Evolutionary conservation across 768 basidiomycete species (phyloP), one percentile per base, ranked within the genome.

Genomic region (Xerocomus potaroensis): DNA sequence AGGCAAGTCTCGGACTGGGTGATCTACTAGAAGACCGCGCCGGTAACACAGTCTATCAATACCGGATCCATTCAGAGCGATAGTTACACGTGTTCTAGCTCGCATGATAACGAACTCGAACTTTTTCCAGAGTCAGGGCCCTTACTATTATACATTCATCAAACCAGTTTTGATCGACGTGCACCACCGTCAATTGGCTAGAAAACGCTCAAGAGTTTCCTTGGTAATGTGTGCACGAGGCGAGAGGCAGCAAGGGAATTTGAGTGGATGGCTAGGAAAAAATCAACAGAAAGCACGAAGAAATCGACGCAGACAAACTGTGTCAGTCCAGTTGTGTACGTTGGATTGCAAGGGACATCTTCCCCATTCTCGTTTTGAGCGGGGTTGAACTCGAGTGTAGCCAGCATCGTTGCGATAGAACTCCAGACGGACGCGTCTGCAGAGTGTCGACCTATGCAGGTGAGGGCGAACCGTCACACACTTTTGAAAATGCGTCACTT

Each of bases 221-320:
- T 46, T 42, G n/a, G 18, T 47, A 18, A 43, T 15, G 10, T 49
- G 47, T 21, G 44, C 29, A 5, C 52, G 48, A 26, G 42, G 48
- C 11, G 37, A 21, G 40, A 56, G 38, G 18, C 16, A 27, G 26
- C 54, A 56, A 15, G 54, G 52, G 22, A 50, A 55, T 23, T 32
- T 31, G 15, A 29, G n/a, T 4, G 41, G 40, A 24, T 33, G 24
- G 8, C 52, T 43, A 41, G 22, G n/a, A 39, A n/a, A 24, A 21
- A 14, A 9, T 27, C 5, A 29, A 14, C 19, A 21, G 23, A n/a
- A 7, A 16, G 16, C 18, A 11, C 5, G 14, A 29, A 18, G 18
- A 7, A 14, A 22, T 24, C 14, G 22, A 2, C n/a, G n/a, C n/a
- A n/a, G 8, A 33, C 50, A 24, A 15, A 52, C 50, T 21, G 26